Evolutionary conservation across 352 stramenopile genomes (phyloP), one percentile per base, ranked within the genome.

Genomic region (Phytophthora tubulina): DNA sequence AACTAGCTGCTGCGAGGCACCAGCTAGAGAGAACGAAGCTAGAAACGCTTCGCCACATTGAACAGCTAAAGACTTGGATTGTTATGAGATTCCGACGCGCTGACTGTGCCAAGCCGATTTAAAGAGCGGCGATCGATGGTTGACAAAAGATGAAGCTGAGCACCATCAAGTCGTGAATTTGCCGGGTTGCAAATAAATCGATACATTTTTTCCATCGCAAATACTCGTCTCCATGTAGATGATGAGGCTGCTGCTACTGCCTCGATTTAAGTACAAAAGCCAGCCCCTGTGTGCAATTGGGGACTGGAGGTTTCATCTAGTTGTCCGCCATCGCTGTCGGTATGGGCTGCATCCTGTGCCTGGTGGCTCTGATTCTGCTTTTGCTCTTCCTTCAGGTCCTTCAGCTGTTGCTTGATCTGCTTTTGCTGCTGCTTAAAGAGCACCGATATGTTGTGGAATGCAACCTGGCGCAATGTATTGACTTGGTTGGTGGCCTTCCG

Each of bases 401-500:
- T 65, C 38, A 70, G 50, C 49, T 72, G 72, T 21, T 70, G 57
- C 35, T 75, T 72, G 27, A 78, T 68, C 21, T 78, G 64, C 46
- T 73, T 66, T 46, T 74, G 61, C 57, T 80, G 70, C 58, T 79
- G 65, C 35, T 77, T 76, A 38, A 92, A 91, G 33, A 92, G 68
- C n/a, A 39, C 68, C 17, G 72, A 73, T 42, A 94, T 88, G 56
- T 80, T 90, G 63, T 84, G 73, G 60, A 92, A 93, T 30, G 85
- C 83, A 36, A 76, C 78, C 48, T 93, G 89, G 14, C 80, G 78
- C 33, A 96, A 74, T 6, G 81, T 64, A 59, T 85, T 85, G 15
- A 96, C 67, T 62, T 96, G 89, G 53, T 92, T 90, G 52, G 85
- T 89, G 30, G 83, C 82, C 59, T 84, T 81, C 3, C 82, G 77